phyloP scores from a whole-genome alignment of 176 grass and related monocot genomes.

The Triticum timopheevii region DNA sequence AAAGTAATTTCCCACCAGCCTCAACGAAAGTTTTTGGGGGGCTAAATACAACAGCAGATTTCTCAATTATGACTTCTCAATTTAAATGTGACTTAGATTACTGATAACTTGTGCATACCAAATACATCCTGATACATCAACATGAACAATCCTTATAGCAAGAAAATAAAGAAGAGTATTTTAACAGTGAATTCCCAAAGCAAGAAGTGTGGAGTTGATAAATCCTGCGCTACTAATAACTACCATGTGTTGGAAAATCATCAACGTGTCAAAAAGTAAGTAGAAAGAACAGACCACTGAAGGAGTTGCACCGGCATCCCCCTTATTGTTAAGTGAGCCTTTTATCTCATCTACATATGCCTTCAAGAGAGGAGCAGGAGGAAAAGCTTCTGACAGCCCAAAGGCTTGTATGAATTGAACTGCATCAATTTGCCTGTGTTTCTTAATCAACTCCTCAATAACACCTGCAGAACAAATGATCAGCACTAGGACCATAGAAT shows the following conservation, averaged over 20 bases:
- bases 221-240: not conserved
- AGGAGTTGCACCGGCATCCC: conserved; percentile 22
- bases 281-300: conserved; percentile 40
- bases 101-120: not conserved
- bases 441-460: conserved; percentile 59
- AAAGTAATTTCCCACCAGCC: not conserved
- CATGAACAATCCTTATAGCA: not conserved
- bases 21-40: not conserved
- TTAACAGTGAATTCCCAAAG: not conserved
- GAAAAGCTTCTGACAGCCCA: conserved; percentile 60
- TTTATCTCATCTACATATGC: conserved; percentile 63
- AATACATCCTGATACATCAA: conserved; percentile 12
- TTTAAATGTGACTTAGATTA: not conserved
- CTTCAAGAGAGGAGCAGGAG: conserved; percentile 60
- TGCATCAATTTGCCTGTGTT: conserved; percentile 80
- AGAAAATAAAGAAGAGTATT: not conserved
- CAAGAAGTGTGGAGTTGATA: not conserved
- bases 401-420: conserved; percentile 80
- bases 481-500: conserved; percentile 15
- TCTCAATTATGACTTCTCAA: not conserved
- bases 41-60: conserved; percentile 3
- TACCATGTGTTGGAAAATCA: not conserved
- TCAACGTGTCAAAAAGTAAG: conserved; percentile 6
- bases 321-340: conserved; percentile 49
- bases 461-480: conserved; percentile 46